Conservation (phyloP, 345 rosid species). For the Xanthoceras sorbifolium region DNA sequence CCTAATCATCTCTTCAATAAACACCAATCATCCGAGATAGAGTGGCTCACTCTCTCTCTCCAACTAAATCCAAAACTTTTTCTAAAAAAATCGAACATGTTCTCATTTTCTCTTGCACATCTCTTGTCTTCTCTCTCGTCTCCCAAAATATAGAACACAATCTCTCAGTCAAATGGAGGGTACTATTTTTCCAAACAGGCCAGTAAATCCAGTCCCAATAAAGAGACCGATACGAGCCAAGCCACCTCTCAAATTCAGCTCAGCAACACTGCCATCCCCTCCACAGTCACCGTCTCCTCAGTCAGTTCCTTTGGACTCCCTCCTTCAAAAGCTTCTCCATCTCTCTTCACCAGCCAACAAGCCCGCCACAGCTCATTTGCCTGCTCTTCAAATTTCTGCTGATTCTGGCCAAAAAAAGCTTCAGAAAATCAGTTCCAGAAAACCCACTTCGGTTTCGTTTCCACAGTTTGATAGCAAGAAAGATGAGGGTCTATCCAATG, state of each 20-base stretch:
- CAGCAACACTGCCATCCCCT: conserved; percentile 59
- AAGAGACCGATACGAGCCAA: conserved; percentile 38
- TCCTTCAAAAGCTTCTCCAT: conserved; percentile 76
- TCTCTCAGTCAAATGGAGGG: conserved; percentile 59
- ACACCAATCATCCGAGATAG: conserved; percentile 6
- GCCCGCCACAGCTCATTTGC: conserved; percentile 32
- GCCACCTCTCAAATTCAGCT: conserved; percentile 60
- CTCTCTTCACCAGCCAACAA: conserved; percentile 52
- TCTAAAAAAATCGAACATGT: background rate
- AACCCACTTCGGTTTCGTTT: conserved; percentile 35
- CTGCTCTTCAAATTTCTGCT: conserved; percentile 45
- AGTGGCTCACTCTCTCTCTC: background rate
- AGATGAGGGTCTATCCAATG: conserved; percentile 26
- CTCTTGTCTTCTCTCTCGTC: background rate
- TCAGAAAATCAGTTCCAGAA: conserved; percentile 23
- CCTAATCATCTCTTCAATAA: conserved; percentile 9
- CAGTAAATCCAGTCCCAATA: conserved; percentile 48
- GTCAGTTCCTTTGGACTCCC: conserved; percentile 62
- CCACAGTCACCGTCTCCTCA: conserved; percentile 50
- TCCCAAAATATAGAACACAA: background rate
- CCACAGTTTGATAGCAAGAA: conserved; percentile 26
- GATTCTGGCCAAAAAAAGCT: conserved; percentile 35
- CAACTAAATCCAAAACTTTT: background rate
- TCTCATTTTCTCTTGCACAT: background rate
- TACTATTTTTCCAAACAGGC: conserved; percentile 60